These are phyloP conservation scores for Aspergillus clavatus DNA, from an alignment of 2,329 filamentous ascomycete genomes.

Conservation along the genomic window DNA sequence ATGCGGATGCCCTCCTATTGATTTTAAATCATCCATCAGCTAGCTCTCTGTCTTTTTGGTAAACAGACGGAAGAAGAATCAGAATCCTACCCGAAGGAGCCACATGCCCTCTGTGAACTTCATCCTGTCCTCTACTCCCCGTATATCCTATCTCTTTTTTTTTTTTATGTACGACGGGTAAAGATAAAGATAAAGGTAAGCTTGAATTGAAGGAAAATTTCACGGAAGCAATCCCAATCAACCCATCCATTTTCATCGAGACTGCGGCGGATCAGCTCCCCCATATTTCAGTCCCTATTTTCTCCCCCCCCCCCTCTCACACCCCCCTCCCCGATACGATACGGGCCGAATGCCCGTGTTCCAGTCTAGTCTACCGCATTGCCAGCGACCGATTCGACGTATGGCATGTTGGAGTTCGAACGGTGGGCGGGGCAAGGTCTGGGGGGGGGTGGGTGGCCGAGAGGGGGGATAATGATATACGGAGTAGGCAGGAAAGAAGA, in stretches of 20 bases:
- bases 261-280: neutral
- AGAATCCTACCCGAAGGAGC: slow-evolving; percentile 28
- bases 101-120: slow-evolving; percentile 43
- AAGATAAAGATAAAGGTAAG: too few relatives aligned
- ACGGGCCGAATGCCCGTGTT: neutral
- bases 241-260: too few relatives aligned
- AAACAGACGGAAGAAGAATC: neutral
- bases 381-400: too few relatives aligned
- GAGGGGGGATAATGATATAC: too few relatives aligned
- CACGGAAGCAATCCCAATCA: too few relatives aligned
- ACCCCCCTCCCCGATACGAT: neutral
- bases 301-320: too few relatives aligned
- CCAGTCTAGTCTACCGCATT: neutral
- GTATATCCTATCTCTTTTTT: too few relatives aligned
- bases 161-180: too few relatives aligned
- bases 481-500: too few relatives aligned
- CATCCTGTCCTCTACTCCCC: slow-evolving; percentile 24
- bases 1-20: slow-evolving; percentile 33
- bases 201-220: neutral
- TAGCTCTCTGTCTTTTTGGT: too few relatives aligned
- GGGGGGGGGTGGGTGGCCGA: too few relatives aligned
- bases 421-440: neutral
- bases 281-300: neutral
- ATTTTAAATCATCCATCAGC: too few relatives aligned
- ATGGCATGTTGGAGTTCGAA: neutral